Percentiles rank a stretch among this genome's conserved stretches.
These are phyloP conservation scores for Pseudopyrenochaeta lycopersici DNA, from an alignment of 2,329 filamentous ascomycete genomes.

Conservation along the genomic window DNA sequence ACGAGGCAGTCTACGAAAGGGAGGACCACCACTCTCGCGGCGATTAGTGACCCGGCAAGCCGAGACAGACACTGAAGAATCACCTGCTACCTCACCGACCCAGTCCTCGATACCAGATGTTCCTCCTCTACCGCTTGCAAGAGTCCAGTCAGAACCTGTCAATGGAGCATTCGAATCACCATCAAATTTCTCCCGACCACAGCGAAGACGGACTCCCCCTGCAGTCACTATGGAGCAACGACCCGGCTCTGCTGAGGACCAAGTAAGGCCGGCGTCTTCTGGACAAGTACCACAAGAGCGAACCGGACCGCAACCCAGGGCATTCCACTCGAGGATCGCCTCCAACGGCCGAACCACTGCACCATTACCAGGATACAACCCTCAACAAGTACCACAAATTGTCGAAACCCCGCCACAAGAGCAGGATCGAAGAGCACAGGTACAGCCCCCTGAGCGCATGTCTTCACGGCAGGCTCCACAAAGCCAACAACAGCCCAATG, in stretches of 20 bases:
- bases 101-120: slow-evolving; percentile 50
- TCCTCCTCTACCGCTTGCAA: slow-evolving; percentile 58
- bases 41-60: slow-evolving; percentile 69
- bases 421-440: slow-evolving; percentile 39
- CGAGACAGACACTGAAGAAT: slow-evolving; percentile 68
- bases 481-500: slow-evolving; percentile 21
- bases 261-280: slow-evolving; percentile 22
- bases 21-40: slow-evolving; percentile 78
- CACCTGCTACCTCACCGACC: slow-evolving; percentile 60
- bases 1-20: slow-evolving; percentile 84
- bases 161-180: slow-evolving; percentile 44
- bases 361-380: slow-evolving; percentile 58
- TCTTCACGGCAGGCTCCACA: slow-evolving; percentile 53
- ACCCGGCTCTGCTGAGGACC: slow-evolving; percentile 37
- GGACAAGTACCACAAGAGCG: slow-evolving; percentile 41
- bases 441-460: slow-evolving; percentile 61
- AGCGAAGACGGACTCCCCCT: slow-evolving; percentile 38
- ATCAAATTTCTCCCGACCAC: slow-evolving; percentile 70
- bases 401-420: slow-evolving; percentile 68
- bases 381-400: slow-evolving; percentile 63
- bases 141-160: slow-evolving; percentile 76
- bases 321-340: slow-evolving; percentile 66
- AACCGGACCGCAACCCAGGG: slow-evolving; percentile 51
- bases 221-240: slow-evolving; percentile 20
- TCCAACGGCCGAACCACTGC: slow-evolving; percentile 66